Evolutionary conservation across 306 rosid species (phyloP), one percentile per base, ranked within the genome.

Genomic region (Cucurbita maxima): DNA sequence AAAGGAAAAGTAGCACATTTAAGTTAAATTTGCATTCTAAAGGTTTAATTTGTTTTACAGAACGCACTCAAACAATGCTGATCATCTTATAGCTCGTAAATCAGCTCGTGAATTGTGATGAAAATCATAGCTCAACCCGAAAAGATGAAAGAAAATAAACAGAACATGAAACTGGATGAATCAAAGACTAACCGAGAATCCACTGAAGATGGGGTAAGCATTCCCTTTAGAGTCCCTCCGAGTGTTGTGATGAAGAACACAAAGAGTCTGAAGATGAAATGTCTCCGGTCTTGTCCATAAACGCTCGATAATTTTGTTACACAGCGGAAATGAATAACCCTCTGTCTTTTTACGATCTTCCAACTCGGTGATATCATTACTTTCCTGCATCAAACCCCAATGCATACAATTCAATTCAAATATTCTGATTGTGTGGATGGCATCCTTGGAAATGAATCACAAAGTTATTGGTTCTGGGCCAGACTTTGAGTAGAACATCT

Each of bases 161-260:
- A 67, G 36, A 12, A 44, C 19, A 67, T 45, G 54, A 66, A 44
- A 20, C 6, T 43, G 15, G 16, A 45, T 47, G 51, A 18, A 18
- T 20, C 7, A 69, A 76, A 71, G 16, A 78, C 93, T 83, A 5
- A 88, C 98, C 94, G 55, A 84, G 55, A 93, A 86, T 59, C 97
- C 97, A 75, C 83, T 76, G 74, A 88, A 84, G 80, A 86, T 73
- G 7, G 98, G 97, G 79, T 40, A 81, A 22, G 82, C 47, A 61
- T 79, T 85, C 58, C 88, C 94, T 41, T 80, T 71, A 18, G 87
- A 69, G 82, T 87, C 96, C 74, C 84, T 79, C 76, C 80, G 45
- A 72, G 96, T 93, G 84, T 93, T 93, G 80, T 88, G 97, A 53
- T 79, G 83, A 82, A 93, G 94, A 82, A 93, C 80, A 77, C 88